Evolutionary conservation across 2,329 filamentous ascomycete genomes (phyloP).

Genomic region (Beauveria sp.): DNA sequence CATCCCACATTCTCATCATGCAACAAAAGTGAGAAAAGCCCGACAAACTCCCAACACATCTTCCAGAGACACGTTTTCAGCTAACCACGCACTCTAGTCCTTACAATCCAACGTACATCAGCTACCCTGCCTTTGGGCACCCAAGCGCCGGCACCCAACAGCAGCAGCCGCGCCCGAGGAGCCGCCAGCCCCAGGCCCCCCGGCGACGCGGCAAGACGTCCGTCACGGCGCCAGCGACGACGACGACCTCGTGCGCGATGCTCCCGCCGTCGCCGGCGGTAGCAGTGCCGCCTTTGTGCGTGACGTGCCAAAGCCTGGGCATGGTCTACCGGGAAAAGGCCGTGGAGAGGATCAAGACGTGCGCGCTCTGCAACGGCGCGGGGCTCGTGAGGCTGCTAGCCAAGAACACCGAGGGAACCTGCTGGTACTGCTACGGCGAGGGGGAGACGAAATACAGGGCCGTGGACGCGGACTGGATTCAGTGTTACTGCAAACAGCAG

Average conservation of each 20-base stretch:
- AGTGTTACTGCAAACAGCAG: neutral
- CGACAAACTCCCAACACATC: too few species aligned
- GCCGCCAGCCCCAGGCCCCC: neutral
- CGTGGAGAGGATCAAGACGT: neutral
- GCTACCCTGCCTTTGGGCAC: neutral
- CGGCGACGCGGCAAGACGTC: neutral
- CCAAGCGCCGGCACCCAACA: neutral
- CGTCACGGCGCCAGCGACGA: neutral
- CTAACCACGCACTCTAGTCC: neutral
- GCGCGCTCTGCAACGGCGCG: neutral
- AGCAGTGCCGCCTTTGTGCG: neutral
- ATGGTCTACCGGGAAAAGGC: neutral
- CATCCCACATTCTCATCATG: neutral
- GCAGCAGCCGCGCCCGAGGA: neutral
- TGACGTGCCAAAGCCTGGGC: neutral
- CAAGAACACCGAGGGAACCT: neutral
- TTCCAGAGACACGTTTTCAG: neutral
- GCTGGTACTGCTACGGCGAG: slow-evolving; percentile 3
- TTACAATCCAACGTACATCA: neutral
- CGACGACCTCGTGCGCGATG: neutral
- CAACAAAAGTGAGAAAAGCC: neutral
- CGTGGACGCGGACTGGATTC: neutral
- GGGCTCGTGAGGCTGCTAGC: neutral
- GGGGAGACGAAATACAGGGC: neutral
- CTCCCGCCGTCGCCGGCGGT: neutral